Evolutionary conservation across 2,329 filamentous ascomycete genomes (phyloP).

Genomic region (Aspergillus unguis): DNA sequence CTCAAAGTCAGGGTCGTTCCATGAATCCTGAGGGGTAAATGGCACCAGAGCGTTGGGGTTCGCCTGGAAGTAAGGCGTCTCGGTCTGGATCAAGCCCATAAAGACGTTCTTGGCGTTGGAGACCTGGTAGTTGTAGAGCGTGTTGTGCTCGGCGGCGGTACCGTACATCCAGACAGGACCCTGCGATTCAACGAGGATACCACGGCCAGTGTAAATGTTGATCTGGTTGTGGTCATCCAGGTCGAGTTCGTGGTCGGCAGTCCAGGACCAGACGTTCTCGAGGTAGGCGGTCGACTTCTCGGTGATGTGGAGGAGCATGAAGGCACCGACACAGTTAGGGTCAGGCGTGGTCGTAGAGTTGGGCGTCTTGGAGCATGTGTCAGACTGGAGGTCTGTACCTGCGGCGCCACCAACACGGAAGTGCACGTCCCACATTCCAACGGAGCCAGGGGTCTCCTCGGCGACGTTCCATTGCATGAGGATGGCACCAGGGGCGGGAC

Average conservation of each 20-base stretch:
- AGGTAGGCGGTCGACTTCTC: slow-evolving; percentile 65
- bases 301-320: slow-evolving; percentile 59
- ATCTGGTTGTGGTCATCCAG: slow-evolving; percentile 63
- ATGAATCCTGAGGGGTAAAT: slow-evolving; percentile 34
- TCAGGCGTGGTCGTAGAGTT: slow-evolving; percentile 59
- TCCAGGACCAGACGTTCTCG: slow-evolving; percentile 90
- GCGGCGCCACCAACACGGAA: slow-evolving; percentile 84
- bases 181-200: slow-evolving; percentile 73
- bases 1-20: slow-evolving; percentile 62
- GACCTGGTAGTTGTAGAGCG: slow-evolving; percentile 78
- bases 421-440: slow-evolving; percentile 93
- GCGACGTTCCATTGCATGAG: slow-evolving; percentile 89
- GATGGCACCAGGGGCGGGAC: slow-evolving; percentile 80
- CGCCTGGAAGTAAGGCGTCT: slow-evolving; percentile 81
- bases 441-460: slow-evolving; percentile 60
- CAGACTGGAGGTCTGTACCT: slow-evolving; percentile 76
- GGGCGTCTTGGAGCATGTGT: slow-evolving; percentile 75
- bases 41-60: slow-evolving; percentile 67
- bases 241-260: slow-evolving; percentile 86
- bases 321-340: slow-evolving; percentile 68
- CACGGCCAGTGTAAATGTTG: slow-evolving; percentile 81
- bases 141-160: slow-evolving; percentile 61
- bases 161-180: slow-evolving; percentile 81
- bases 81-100: slow-evolving; percentile 80
- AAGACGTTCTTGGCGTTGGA: slow-evolving; percentile 73